Percentiles rank a stretch among this genome's conserved stretches.
Evolutionary conservation across 169 alveolate species (phyloP).

Genomic region (Perkinsus olseni): DNA sequence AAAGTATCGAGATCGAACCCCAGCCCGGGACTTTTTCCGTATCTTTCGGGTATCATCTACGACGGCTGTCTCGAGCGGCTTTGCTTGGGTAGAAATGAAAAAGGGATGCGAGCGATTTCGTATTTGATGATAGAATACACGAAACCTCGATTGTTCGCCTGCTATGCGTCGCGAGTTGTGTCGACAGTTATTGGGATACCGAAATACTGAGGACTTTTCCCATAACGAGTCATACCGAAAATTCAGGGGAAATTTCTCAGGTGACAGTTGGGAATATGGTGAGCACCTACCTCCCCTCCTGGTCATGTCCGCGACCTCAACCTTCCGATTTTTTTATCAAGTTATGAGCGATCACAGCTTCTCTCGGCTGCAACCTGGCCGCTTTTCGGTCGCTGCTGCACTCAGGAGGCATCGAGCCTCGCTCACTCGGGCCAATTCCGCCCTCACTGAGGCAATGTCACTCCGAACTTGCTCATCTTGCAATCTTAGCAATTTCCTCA

Average conservation of each 20-base stretch:
- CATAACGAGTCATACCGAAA: no score
- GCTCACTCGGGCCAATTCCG: background rate
- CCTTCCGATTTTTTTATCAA: background rate
- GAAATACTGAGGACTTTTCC: background rate
- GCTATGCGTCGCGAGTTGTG: no score
- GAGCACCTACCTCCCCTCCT: background rate
- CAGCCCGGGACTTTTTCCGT: no score
- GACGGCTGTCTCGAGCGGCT: no score
- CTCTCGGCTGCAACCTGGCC: background rate
- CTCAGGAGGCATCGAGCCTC: background rate
- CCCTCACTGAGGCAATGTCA: background rate
- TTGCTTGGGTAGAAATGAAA: no score
- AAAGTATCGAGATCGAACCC: no score
- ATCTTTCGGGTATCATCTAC: no score
- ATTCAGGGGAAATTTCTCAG: no score
- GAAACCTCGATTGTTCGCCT: no score
- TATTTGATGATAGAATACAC: no score
- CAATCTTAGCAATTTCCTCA: background rate
- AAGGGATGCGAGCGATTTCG: no score
- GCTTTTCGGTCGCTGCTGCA: background rate
- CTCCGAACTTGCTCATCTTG: background rate
- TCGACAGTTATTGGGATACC: background rate
- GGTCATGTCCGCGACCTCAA: background rate
- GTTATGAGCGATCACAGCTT: background rate
- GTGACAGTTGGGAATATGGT: no score